These are phyloP conservation scores for Scenedesmus sp. DNA, from an alignment of 163 green algal species.

Conservation along the genomic window DNA sequence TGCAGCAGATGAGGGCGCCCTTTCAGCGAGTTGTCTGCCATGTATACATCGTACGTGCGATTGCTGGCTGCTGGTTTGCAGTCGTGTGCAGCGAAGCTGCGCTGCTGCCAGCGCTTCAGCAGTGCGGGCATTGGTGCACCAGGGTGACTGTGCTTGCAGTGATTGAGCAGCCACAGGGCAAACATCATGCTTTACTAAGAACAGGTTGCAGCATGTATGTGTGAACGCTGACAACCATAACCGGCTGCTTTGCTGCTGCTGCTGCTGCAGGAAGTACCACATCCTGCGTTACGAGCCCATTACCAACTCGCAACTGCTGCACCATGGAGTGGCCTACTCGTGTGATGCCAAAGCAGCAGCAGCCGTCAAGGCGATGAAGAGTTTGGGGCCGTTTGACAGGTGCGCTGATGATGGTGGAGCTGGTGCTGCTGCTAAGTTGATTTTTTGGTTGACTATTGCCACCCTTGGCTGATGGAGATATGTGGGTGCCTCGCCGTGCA, in stretches of 20 bases:
- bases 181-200: background rate
- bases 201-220: background rate
- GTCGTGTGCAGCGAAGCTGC: too few relatives aligned
- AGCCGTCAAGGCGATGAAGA: background rate
- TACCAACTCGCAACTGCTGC: background rate
- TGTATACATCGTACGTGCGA: background rate
- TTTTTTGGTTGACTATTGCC: background rate
- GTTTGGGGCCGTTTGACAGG: constrained; percentile 18
- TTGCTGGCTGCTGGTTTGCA: too few relatives aligned
- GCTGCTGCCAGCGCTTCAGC: too few relatives aligned
- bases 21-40: background rate
- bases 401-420: background rate
- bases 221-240: background rate
- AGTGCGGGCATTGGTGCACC: too few relatives aligned
- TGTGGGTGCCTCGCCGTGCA: background rate
- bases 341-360: constrained; percentile 3
- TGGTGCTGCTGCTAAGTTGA: background rate
- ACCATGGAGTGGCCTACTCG: constrained; percentile 52
- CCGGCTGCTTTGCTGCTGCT: background rate
- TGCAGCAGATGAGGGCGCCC: too few relatives aligned
- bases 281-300: constrained; percentile 54
- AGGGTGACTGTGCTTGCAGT: background rate
- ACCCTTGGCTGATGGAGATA: background rate
- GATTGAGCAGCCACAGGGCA: background rate
- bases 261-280: constrained; percentile 59